Evolutionary conservation across 164 flowering plant species (phyloP), one percentile per base, ranked within the genome.

Genomic region (Umbellularia californica): DNA sequence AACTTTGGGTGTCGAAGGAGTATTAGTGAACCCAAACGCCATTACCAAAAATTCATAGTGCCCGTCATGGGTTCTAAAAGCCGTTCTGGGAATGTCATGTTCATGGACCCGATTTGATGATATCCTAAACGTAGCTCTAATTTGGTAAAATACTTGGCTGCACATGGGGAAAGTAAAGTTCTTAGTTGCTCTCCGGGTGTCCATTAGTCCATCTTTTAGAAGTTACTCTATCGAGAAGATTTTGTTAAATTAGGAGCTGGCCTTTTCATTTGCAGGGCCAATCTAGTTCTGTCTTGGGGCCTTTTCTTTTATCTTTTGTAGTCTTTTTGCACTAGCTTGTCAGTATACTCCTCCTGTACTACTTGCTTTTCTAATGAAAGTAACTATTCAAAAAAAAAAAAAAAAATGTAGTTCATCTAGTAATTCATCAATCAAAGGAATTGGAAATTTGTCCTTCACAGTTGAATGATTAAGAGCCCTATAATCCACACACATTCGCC

Each of bases 401-500:
- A 25, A 25, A 25, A 25, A 25, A 25, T 70, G 33, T 14, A 70
- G 17, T 11, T 70, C 64, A 52, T 51, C 73, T 5, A 70, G 19
- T 30, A 70, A 20, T 25, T 70, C 64, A 2, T 70, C 0, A 12
- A 70, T 47, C 2, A 70, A 35, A 19, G 73, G 64, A 33, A 55
- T 70, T 9, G 35, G 63, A n/a, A 1, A n/a, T n/a, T n/a, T n/a
- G n/a, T n/a, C n/a, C n/a, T n/a, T n/a, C n/a, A n/a, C n/a, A n/a
- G n/a, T n/a, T n/a, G 28, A 2, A n/a, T 25, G n/a, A 25, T 70
- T 52, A 10, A 70, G 35, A 10, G 73, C 35, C 2, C 64, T 22
- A 24, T 70, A 51, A 52, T 70, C 73, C 62, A 70, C 64, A 52
- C 27, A 1, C 35, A 70, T n/a, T 7, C 73, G 19, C 73, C 73